Base-by-base conservation (phyloP, 2,329 filamentous ascomycete genomes). In the Colletotrichum viniferum region DNA sequence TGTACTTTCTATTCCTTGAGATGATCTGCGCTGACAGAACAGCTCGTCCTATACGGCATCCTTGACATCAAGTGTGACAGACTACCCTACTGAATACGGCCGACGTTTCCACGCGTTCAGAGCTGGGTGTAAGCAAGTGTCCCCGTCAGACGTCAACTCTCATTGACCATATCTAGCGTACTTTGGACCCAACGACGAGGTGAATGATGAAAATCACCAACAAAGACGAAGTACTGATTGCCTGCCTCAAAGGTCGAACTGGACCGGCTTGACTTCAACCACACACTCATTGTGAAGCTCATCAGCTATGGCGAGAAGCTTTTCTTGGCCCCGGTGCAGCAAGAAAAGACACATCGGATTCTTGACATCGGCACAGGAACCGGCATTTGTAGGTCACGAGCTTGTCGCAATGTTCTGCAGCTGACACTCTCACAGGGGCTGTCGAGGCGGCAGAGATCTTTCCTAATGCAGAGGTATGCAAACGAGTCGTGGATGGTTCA, bases 291-390 rank as follows among this genome's bases (percentile, higher is more conserved):
- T 5, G 48, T 70, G 32, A 62, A 66, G 4, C 24, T 74, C 4
- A 71, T 65, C 3, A 24, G 55, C 18, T 73, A 63, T 21, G 36
- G 36, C 36, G 36, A 38, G 36, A 38, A 38, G 36, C 61, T 76
- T 2, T 74, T 69, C 26, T 16, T 66, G 16, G 74, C 83, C 1
- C 82, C 82, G 5, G 75, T 84, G 13, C 66, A 76, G 4, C 71
- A 84, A n/a, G 78, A 79, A 9, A 81, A 79, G 24, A 79, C 80
- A 5, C 81, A 81, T 1, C 79, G 79, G 5, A 81, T 88, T 10
- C 81, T 88, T 0, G 86, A 88, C 64, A 80, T 88, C 13, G 86
- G 86, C 21, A 87, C 85, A 0, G 86, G 86, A 6, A 86, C 84
- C 4, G 86, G 86, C 5, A 84, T 86, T 38, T 87, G 86, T 80